phyloP scores from a whole-genome alignment of 257 asterid species.

The Solanum medicagineum region DNA sequence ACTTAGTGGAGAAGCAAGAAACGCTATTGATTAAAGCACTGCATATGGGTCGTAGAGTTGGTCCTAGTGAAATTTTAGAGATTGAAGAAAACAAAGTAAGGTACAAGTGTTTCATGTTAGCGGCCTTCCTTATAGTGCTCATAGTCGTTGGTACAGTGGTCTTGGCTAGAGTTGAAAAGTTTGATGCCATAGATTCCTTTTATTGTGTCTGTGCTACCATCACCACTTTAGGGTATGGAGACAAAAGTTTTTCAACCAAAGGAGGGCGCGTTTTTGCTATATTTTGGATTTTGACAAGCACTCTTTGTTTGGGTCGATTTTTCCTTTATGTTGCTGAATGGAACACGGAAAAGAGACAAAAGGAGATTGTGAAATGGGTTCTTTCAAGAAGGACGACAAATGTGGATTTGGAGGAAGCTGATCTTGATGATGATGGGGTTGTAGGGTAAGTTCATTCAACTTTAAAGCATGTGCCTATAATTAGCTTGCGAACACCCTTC shows the following conservation, averaged over 20 bases:
- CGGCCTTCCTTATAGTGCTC: slow-evolving; percentile 32
- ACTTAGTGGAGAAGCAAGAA: slow-evolving; percentile 76
- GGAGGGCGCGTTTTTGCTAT: slow-evolving; percentile 76
- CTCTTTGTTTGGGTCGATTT: slow-evolving; percentile 67
- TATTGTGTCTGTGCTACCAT: slow-evolving; percentile 78
- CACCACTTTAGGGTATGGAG: slow-evolving; percentile 93
- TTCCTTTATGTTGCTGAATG: slow-evolving; percentile 66
- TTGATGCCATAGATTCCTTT: slow-evolving; percentile 55
- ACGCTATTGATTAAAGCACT: slow-evolving; percentile 46
- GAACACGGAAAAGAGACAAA: slow-evolving; percentile 58
- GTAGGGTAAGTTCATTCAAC: slow-evolving; percentile 42
- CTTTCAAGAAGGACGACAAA: slow-evolving; percentile 53
- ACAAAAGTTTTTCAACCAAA: slow-evolving; percentile 72
- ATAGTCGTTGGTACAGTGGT: slow-evolving; percentile 43
- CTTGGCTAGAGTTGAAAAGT: slow-evolving; percentile 43
- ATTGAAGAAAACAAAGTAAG: slow-evolving; percentile 42
- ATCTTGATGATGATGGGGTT: slow-evolving; percentile 58
- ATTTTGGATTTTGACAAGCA: slow-evolving; percentile 73
- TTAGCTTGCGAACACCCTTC: background rate
- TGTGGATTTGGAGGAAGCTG: slow-evolving; percentile 84
- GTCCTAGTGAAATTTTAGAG: slow-evolving; percentile 31
- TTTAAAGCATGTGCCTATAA: background rate
- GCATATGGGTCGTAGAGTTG: slow-evolving; percentile 27
- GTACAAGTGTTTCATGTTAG: slow-evolving; percentile 36
- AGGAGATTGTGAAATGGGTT: slow-evolving; percentile 39